Evolutionary conservation across 129 eudicot genomes (phyloP), one percentile per base, ranked within the genome.

Genomic region (Flaveria linearis): DNA sequence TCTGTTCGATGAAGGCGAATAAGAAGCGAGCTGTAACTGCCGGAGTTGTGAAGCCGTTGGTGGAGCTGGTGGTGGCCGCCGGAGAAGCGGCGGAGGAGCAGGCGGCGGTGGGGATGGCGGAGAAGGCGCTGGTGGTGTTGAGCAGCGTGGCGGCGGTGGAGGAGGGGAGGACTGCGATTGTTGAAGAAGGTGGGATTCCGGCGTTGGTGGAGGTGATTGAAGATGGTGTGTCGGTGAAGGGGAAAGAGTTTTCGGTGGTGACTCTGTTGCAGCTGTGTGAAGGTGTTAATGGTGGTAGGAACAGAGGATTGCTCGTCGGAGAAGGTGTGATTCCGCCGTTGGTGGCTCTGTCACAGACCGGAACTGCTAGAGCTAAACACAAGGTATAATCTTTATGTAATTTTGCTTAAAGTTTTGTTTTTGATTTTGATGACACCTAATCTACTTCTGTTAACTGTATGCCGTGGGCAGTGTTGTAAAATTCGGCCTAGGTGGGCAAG

Each of bases 291-390:
- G 84, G 86, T 76, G 84, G 80, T 7, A 69, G 84, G 42, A 87
- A 86, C 50, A 68, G 99, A 22, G 93, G 89, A 14, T 85, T 94
- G 86, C 81, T 91, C 68, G 99, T 91, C 9, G 87, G 92, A 41
- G 99, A 94, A 80, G 99, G 99, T 16, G 99, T 76, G 0, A 94
- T 94, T 71, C 99, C 97, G 72, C 99, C 97, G 0, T 52, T 94
- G 51, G 96, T 91, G 2, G 97, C 97, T 1, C 86, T 94, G 75
- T 94, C 99, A 0, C 99, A 91, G 78, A 71, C 82, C 9, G 99
- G 96, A 26, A 88, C 93, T 45, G 86, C 90, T 12, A 84, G 85
- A 72, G 99, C 93, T 55, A 94, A 94, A 77, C 96, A 94, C 45
- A 94, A 91, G 99, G 99, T 94, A 71, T 39, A 84, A 62, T 28